These are phyloP conservation scores for Kwoniella mangroviensis DNA, from an alignment of 768 basidiomycete species.

Conservation along the genomic window DNA sequence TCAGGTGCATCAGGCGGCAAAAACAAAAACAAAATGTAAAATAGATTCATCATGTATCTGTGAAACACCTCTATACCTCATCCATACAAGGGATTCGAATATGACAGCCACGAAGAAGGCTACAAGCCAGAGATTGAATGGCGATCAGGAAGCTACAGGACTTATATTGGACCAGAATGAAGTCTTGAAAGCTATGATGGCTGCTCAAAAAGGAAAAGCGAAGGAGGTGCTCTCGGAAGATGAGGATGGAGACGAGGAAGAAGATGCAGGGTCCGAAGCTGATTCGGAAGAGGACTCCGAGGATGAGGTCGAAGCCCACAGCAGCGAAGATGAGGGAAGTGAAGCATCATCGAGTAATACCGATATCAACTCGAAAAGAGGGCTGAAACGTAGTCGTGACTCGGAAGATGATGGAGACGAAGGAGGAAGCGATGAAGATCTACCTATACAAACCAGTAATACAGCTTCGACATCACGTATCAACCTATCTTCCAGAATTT, in stretches of 20 bases:
- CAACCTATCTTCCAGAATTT: constrained; percentile 18
- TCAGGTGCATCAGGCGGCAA: constrained; percentile 5
- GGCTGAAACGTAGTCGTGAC: constrained; percentile 15
- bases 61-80: background rate
- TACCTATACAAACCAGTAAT: background rate
- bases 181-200: constrained; percentile 49
- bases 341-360: constrained; percentile 2
- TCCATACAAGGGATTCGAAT: background rate
- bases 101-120: constrained; percentile 1
- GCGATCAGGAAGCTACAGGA: background rate
- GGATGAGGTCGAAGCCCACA: constrained; percentile 12
- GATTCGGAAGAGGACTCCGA: constrained; percentile 9
- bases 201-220: constrained; percentile 40
- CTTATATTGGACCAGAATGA: constrained; percentile 39
- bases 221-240: constrained; percentile 16
- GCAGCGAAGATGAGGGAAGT: constrained; percentile 1
- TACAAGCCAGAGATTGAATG: background rate
- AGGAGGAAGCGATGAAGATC: constrained; percentile 9
- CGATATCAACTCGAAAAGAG: background rate
- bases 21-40: constrained; percentile 1
- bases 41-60: background rate
- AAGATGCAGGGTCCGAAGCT: constrained; percentile 24
- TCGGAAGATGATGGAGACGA: constrained; percentile 8
- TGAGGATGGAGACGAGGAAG: constrained; percentile 20
- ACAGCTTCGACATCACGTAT: constrained; percentile 20